Evolutionary conservation across 2,329 filamentous ascomycete genomes (phyloP).

Genomic region (Aspergillus ibericus): DNA sequence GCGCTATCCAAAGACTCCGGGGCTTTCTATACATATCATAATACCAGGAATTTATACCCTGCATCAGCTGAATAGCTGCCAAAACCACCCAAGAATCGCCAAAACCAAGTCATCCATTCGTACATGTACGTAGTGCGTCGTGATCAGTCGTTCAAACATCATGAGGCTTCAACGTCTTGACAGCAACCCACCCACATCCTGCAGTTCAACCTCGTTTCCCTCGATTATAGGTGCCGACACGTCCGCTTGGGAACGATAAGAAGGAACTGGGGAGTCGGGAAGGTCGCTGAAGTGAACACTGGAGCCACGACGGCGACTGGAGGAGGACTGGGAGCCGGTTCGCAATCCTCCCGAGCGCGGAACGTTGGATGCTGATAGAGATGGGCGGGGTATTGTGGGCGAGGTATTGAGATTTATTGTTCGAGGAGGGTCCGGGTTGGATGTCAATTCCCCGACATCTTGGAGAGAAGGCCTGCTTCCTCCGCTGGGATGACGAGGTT

Average conservation of each 20-base stretch:
- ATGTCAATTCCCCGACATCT: conserved; percentile 35
- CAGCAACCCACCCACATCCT: conserved; percentile 47
- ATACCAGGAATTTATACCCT: too few species aligned
- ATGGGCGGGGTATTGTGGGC: neutral
- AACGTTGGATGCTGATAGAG: conserved; percentile 5
- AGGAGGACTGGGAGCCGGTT: conserved; percentile 8
- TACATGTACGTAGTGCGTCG: neutral
- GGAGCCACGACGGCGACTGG: conserved; percentile 14
- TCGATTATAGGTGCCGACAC: conserved; percentile 17
- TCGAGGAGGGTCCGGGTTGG: conserved; percentile 7
- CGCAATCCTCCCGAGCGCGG: conserved; percentile 16
- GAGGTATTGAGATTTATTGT: neutral
- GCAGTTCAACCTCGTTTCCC: conserved; percentile 34
- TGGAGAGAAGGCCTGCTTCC: conserved; percentile 35
- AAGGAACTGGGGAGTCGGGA: conserved; percentile 17
- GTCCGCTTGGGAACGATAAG: conserved; percentile 23
- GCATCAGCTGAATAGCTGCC: too few species aligned
- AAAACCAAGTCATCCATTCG: neutral
- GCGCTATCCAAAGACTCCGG: neutral
- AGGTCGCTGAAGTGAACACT: conserved; percentile 20
- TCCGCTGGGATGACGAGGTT: conserved; percentile 7
- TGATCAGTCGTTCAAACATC: neutral
- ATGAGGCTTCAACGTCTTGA: conserved; percentile 11
- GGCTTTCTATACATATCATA: neutral
- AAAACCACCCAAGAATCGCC: neutral